Evolutionary conservation across 139 green algal species (phyloP).

Genomic region (Ettlia oleoabundans): DNA sequence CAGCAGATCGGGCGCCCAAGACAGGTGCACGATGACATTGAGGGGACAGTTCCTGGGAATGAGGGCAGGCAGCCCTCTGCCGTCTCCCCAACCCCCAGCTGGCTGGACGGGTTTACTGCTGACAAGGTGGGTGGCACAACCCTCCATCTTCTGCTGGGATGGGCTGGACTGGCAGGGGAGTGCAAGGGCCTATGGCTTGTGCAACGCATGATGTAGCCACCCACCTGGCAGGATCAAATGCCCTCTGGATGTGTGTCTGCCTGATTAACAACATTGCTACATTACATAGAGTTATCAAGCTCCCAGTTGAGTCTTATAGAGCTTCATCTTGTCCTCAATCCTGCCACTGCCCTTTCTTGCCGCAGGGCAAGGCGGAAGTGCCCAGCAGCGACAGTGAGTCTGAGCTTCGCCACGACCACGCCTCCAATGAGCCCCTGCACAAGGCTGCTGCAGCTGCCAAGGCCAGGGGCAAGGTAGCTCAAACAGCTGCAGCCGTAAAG

Average conservation of each 20-base stretch:
- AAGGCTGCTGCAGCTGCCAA: not conserved
- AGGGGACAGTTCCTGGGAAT: not conserved
- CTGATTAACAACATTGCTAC: no score
- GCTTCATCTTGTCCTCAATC: no score
- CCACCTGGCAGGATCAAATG: no score
- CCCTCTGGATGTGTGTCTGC: no score
- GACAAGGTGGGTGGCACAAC: not conserved
- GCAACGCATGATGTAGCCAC: no score
- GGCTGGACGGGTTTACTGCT: not conserved
- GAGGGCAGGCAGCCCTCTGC: not conserved
- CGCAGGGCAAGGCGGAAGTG: no score
- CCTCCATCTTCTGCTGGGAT: no score
- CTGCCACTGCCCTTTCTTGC: no score
- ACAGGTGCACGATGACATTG: slow-evolving; percentile 7
- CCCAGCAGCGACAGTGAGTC: slow-evolving; percentile 17
- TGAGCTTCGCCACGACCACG: slow-evolving; percentile 27
- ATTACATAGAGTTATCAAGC: no score
- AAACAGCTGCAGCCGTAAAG: not conserved
- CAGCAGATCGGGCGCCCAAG: not conserved
- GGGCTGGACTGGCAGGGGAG: no score
- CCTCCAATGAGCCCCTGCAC: slow-evolving; percentile 5
- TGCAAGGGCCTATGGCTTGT: no score
- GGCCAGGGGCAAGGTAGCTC: not conserved
- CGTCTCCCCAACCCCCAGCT: not conserved
- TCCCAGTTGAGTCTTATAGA: no score